These are phyloP conservation scores for Carex cristatella DNA, from an alignment of 176 grass and related monocot species.

Conservation along the genomic window DNA sequence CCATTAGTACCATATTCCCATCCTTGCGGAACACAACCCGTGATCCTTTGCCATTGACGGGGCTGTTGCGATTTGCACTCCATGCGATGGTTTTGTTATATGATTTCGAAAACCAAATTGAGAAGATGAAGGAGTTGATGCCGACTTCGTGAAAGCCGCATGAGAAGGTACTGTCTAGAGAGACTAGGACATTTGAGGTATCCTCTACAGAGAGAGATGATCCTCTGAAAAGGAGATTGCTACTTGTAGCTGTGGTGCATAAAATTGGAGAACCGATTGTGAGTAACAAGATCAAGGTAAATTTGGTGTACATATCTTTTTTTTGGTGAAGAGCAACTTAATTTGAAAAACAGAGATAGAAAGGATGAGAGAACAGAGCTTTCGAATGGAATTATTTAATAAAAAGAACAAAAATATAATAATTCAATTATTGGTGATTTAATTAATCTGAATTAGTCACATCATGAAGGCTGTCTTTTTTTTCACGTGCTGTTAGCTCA, in stretches of 20 bases:
- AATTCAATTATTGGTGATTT: not conserved
- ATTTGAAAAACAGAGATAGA: not conserved
- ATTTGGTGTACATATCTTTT: not conserved
- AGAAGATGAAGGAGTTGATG: slow-evolving; percentile 49
- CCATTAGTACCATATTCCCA: slow-evolving; percentile 34
- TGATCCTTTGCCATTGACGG: slow-evolving; percentile 38
- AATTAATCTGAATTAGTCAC: not conserved
- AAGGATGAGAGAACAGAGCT: not conserved
- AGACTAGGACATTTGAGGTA: not conserved
- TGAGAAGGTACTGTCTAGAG: not conserved
- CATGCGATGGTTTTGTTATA: slow-evolving; percentile 33
- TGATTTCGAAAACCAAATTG: slow-evolving; percentile 41
- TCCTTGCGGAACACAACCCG: slow-evolving; percentile 32
- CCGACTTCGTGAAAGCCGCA: slow-evolving; percentile 40
- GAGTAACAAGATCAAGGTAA: not conserved
- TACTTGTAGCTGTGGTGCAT: not conserved
- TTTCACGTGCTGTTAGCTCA: not conserved
- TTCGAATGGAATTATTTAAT: not conserved
- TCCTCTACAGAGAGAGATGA: slow-evolving; percentile 18
- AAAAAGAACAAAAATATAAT: not conserved
- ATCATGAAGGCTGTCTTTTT: not conserved
- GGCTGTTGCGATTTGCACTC: slow-evolving; percentile 37
- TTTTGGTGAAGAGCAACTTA: not conserved
- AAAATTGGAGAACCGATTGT: not conserved
- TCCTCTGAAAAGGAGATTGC: not conserved